Evolutionary conservation across 805 yeast genomes (phyloP).

Genomic region (Candida insectalens): DNA sequence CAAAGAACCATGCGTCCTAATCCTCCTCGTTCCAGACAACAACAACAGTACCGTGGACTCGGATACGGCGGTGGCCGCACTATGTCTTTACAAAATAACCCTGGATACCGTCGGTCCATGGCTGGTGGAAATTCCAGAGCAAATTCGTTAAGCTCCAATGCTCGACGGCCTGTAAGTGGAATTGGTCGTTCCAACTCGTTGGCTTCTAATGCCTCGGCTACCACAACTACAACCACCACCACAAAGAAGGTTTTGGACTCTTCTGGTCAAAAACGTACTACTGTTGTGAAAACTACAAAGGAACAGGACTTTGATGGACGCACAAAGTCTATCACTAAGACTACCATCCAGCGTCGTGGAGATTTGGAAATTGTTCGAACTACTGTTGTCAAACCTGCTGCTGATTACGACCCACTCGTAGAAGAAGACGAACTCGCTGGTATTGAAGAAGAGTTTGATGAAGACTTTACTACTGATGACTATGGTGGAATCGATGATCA

Average conservation of each 20-base stretch:
- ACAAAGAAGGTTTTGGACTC: conserved; percentile 13
- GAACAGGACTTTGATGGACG: conserved; percentile 41
- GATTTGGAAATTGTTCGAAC: conserved; percentile 39
- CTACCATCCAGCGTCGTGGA: conserved; percentile 39
- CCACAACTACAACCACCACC: conserved; percentile 22
- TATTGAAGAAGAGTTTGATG: conserved; percentile 18
- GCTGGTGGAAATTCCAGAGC: conserved; percentile 9
- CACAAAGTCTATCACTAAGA: conserved; percentile 45
- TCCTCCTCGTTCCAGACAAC: conserved; percentile 9
- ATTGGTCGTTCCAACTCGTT: conserved; percentile 12
- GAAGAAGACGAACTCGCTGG: conserved; percentile 9
- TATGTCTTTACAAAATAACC: conserved; percentile 3
- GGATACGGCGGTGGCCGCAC: conserved; percentile 1
- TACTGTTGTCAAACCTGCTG: conserved; percentile 29
- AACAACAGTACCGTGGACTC: conserved; percentile 3
- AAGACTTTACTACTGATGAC: conserved; percentile 7
- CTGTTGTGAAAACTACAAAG: conserved; percentile 39
- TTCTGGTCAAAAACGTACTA: conserved; percentile 11
- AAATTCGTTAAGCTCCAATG: conserved; percentile 11
- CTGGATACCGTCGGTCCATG: conserved; percentile 1
- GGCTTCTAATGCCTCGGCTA: conserved; percentile 14
- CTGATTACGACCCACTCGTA: conserved; percentile 5
- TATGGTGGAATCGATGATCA: not conserved
- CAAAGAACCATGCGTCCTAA: conserved; percentile 17
- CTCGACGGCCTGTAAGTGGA: too few relatives aligned